These are phyloP conservation scores for Fusarium tjaetaba DNA, from an alignment of 2,329 filamentous ascomycete species.

Conservation along the genomic window DNA sequence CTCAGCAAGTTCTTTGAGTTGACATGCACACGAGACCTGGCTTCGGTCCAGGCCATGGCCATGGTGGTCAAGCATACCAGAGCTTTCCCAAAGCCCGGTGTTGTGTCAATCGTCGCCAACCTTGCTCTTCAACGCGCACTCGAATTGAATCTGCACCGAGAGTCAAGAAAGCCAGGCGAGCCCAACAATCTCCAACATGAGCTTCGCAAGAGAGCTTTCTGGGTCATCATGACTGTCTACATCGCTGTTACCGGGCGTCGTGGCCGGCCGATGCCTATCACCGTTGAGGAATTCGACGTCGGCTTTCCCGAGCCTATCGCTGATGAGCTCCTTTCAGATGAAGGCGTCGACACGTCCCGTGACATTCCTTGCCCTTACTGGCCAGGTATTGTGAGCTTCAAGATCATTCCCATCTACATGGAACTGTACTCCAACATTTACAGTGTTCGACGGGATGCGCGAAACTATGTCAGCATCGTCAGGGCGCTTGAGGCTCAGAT, in stretches of 20 bases:
- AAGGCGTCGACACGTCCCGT: conserved; percentile 66
- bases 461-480: conserved; percentile 71
- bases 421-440: conserved; percentile 84
- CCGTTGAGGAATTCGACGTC: conserved; percentile 79
- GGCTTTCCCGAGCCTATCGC: conserved; percentile 77
- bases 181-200: conserved; percentile 73
- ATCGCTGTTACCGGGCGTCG: conserved; percentile 79
- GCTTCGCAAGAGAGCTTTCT: conserved; percentile 81
- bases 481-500: conserved; percentile 73
- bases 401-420: conserved; percentile 72
- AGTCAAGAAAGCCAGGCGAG: conserved; percentile 62
- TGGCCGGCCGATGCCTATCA: conserved; percentile 79
- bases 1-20: conserved; percentile 75
- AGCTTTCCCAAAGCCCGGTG: conserved; percentile 81
- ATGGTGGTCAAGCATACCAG: conserved; percentile 78
- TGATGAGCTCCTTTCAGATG: conserved; percentile 75
- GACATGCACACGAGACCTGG: conserved; percentile 67
- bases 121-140: conserved; percentile 74
- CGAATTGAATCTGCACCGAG: conserved; percentile 79
- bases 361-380: conserved; percentile 72
- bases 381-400: conserved; percentile 72
- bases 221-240: conserved; percentile 73
- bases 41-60: conserved; percentile 77
- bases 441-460: conserved; percentile 69
- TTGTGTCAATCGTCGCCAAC: conserved; percentile 74